Evolutionary conservation across 2,329 filamentous ascomycete genomes (phyloP), one percentile per base, ranked within the genome.

Genomic region (Coniosporium tulheliwenetii): DNA sequence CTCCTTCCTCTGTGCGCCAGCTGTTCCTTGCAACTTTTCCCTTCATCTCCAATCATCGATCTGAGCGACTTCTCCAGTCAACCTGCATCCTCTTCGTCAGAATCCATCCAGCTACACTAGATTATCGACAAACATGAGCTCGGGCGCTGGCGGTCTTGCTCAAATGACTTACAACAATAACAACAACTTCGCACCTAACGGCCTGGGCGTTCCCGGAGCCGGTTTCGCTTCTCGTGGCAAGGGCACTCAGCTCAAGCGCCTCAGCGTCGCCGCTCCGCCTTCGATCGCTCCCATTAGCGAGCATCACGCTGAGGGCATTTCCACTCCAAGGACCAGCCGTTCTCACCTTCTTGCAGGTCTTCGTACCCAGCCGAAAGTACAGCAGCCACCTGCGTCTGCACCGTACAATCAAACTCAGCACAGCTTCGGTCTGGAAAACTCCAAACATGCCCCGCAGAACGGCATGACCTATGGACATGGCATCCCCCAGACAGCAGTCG

Each of bases 71-170:
- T 15, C 12, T 35, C 10, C 12, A 15, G 14, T 35, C 33, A 35
- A n/a, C 33, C 33, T n/a, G 33, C 14, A 5, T 35, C 7, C 33
- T 5, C 33, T 15, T 35, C 14, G 5, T 10, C 12, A 35, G 33
- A 35, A 35, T 35, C 33, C 33, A 47, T 45, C 40, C 36, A 42
- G 39, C 44, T 43, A 39, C 38, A 44, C 36, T 43, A 50, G 44
- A 41, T 34, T 32, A 34, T 40, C 39, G 29, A 41, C 29, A 14
- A 41, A 26, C 16, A 55, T 66, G 67, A 71, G 67, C 64, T 80
- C 93, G 81, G 82, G 94, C 89, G 80, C 89, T 77, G 89, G 89
- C 75, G 85, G 86, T 91, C 85, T 94, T 71, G 81, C 86, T 91
- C 86, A 93, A 75, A 96, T 96, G 89, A 84, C 85, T 69, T 89